Percentiles rank a stretch among this genome's conserved stretches.
These are phyloP conservation scores for Dryas alaskensis DNA, from an alignment of 306 rosid genomes.

Conservation along the genomic window DNA sequence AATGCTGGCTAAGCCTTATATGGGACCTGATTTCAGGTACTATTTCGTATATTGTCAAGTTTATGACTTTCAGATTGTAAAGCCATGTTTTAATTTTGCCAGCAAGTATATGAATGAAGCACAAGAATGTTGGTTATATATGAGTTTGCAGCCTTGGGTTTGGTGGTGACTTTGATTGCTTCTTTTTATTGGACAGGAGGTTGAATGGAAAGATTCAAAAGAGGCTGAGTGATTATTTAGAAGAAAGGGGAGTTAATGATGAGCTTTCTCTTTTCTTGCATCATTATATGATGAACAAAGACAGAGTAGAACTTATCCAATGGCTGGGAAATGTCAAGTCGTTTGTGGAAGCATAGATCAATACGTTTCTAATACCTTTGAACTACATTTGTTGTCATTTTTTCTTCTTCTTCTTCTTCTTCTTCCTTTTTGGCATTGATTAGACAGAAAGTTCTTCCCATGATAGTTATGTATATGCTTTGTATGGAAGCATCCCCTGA, in stretches of 20 bases:
- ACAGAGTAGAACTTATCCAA: conserved; percentile 63
- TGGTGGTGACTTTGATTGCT: conserved; percentile 21
- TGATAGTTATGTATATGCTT: neutral
- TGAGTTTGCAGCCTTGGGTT: conserved; percentile 4
- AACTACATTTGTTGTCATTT: neutral
- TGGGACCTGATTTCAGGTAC: conserved; percentile 83
- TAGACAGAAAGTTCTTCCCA: neutral
- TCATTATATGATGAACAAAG: conserved; percentile 76
- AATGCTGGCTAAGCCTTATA: conserved; percentile 43
- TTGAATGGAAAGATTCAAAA: conserved; percentile 50
- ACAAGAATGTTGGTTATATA: neutral
- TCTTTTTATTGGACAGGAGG: conserved; percentile 43
- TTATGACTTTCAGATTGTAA: neutral
- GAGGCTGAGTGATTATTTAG: conserved; percentile 50
- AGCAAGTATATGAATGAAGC: neutral
- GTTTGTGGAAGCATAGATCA: conserved; percentile 49
- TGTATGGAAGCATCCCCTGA: neutral
- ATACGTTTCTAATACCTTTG: neutral
- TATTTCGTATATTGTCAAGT: neutral
- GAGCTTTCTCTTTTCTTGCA: conserved; percentile 70
- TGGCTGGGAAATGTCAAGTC: conserved; percentile 61
- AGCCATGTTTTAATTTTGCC: neutral
- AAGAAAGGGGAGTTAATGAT: conserved; percentile 56
- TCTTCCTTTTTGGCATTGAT: conserved; percentile 4
- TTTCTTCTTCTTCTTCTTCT: no score